phyloP scores from a whole-genome alignment of 495 filamentous ascomycete species.

The Penicillium lagena region DNA sequence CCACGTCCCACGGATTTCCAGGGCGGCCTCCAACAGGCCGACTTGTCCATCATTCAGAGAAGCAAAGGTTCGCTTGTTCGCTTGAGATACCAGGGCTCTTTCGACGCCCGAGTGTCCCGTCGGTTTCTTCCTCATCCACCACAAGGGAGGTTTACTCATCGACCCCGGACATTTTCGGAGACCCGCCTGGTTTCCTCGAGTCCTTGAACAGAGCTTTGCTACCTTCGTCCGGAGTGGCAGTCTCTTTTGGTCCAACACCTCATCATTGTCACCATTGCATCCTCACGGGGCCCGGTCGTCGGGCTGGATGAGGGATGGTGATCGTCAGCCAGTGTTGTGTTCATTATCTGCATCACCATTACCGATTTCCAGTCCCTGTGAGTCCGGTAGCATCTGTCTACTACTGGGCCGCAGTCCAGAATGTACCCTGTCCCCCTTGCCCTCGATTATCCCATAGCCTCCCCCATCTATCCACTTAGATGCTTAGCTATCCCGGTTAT shows the following conservation, averaged over 20 bases:
- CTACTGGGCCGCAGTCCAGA: constrained; percentile 11
- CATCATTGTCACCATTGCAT: constrained; percentile 7
- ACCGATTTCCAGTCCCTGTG: constrained; percentile 4
- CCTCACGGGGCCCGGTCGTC: constrained; percentile 1
- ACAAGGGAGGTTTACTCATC: no score
- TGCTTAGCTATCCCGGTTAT: constrained; percentile 1
- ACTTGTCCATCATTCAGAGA: constrained; percentile 9
- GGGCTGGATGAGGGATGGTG: constrained; percentile 1
- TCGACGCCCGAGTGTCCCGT: constrained; percentile 18
- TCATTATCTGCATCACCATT: constrained; percentile 4
- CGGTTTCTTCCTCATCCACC: constrained; percentile 5
- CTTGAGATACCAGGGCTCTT: constrained; percentile 13
- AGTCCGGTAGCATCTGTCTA: constrained; percentile 1
- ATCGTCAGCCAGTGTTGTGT: constrained; percentile 2
- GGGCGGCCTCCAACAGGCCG: constrained; percentile 14
- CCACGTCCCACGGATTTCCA: constrained; percentile 3
- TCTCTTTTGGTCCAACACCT: constrained; percentile 4
- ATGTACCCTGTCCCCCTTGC: constrained; percentile 6
- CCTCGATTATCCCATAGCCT: constrained; percentile 3
- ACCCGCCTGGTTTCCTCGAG: constrained; percentile 1
- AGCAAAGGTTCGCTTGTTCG: constrained; percentile 9
- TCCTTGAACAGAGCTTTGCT: constrained; percentile 2
- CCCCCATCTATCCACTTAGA: constrained; percentile 1
- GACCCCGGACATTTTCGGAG: constrained; percentile 3
- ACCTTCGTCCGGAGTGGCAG: constrained; percentile 1